Evolutionary conservation across 2,329 filamentous ascomycete species (phyloP).

Genomic region (Clonostachys sp.): DNA sequence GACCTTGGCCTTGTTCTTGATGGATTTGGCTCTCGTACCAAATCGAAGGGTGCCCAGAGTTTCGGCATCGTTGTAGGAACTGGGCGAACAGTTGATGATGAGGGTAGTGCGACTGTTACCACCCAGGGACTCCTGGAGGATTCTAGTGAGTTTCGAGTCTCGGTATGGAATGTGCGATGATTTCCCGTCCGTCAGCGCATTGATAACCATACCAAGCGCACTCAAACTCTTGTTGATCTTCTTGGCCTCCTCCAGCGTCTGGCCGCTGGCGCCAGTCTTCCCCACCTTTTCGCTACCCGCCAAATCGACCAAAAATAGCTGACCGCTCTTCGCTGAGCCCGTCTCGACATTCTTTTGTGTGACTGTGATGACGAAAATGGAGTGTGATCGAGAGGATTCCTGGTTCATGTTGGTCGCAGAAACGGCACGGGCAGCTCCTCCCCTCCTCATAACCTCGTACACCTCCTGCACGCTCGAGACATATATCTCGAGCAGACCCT

Average conservation of each 20-base stretch:
- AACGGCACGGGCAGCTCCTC: conserved; percentile 84
- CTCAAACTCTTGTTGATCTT: conserved; percentile 99
- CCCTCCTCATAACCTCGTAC: conserved; percentile 92
- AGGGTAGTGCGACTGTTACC: conserved; percentile 98
- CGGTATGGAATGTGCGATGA: conserved; percentile 93
- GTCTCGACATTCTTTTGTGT: conserved; percentile 98
- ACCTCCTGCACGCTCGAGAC: conserved; percentile 94
- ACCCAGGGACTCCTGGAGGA: conserved; percentile 93
- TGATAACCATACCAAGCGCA: conserved; percentile 98
- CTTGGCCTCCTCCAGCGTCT: conserved; percentile 96
- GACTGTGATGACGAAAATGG: conserved; percentile 95
- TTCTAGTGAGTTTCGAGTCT: conserved; percentile 96
- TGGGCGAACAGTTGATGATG: conserved; percentile 98
- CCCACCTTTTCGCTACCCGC: conserved; percentile 98
- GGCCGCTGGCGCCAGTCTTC: conserved; percentile 95
- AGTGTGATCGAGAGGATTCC: conserved; percentile 96
- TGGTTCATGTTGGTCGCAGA: conserved; percentile 99
- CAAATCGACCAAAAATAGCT: conserved; percentile 95
- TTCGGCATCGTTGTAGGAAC: conserved; percentile 95
- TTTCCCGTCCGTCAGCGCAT: conserved; percentile 93
- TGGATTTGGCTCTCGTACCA: conserved; percentile 93
- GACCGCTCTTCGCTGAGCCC: conserved; percentile 90
- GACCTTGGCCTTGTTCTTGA: conserved; percentile 99
- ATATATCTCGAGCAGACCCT: conserved; percentile 90
- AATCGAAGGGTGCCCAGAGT: conserved; percentile 90